Evolutionary conservation across 23 red algal species (phyloP).

Genomic region (Pyropia haitanensis): DNA sequence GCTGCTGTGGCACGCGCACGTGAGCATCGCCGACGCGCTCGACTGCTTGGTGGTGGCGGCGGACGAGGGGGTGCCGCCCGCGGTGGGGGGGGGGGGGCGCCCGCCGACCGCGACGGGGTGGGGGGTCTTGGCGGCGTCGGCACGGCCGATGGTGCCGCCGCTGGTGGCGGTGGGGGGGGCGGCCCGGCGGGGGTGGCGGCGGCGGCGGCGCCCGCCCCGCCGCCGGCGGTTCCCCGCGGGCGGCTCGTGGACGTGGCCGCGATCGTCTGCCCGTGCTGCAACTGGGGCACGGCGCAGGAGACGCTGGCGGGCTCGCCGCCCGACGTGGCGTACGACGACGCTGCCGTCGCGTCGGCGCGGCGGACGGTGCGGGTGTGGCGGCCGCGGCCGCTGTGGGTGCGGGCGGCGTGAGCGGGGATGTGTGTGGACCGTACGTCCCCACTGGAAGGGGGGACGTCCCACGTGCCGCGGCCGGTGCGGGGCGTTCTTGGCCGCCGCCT

Average conservation of each 20-base stretch:
- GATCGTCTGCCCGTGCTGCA: constrained; percentile 47
- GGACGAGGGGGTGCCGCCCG: constrained; percentile 11
- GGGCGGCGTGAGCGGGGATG: no score
- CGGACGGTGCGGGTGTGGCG: constrained; percentile 47
- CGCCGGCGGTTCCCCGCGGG: no score
- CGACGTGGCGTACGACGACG: constrained; percentile 51
- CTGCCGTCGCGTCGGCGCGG: constrained; percentile 29
- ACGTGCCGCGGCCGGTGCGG: no score
- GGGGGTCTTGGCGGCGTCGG: constrained; percentile 24
- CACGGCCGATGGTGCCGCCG: constrained; percentile 21
- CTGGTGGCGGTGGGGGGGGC: constrained; percentile 28
- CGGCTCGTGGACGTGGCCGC: no score
- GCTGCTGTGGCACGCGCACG: constrained; percentile 61
- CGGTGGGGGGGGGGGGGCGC: neutral
- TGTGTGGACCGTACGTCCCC: no score
- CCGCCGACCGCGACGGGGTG: constrained; percentile 27
- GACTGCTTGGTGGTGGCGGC: constrained; percentile 38
- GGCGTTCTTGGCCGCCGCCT: no score
- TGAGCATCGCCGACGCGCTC: constrained; percentile 25
- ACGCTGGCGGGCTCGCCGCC: constrained; percentile 37
- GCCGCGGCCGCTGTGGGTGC: no score
- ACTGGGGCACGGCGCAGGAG: constrained; percentile 37
- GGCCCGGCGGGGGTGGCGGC: constrained; percentile 23
- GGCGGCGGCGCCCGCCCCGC: constrained; percentile 5
- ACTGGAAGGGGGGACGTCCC: no score